phyloP scores from a whole-genome alignment of 2,329 filamentous ascomycete genomes.

The Dendrostoma leiphaemia region DNA sequence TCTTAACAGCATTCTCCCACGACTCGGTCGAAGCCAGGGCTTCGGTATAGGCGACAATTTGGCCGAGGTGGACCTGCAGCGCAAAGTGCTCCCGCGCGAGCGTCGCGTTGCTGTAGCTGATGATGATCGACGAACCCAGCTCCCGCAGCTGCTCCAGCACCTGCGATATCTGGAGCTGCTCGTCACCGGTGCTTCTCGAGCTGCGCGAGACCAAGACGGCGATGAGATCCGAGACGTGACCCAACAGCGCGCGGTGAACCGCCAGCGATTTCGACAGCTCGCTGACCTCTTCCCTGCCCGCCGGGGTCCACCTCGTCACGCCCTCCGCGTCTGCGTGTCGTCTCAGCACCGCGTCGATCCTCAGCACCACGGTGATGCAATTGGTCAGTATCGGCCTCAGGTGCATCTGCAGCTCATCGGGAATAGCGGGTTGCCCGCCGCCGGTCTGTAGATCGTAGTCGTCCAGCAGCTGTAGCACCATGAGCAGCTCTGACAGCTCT shows the following conservation, averaged over 20 bases:
- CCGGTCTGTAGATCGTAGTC: constrained; percentile 17
- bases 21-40: constrained; percentile 5
- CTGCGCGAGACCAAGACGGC: constrained; percentile 13
- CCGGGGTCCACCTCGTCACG: constrained; percentile 15
- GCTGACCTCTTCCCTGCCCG: constrained; percentile 18
- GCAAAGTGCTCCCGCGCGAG: constrained; percentile 18
- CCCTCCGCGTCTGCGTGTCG: constrained; percentile 13
- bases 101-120: constrained; percentile 18
- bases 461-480: constrained; percentile 23
- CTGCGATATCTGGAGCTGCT: constrained; percentile 9
- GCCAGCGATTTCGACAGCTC: constrained; percentile 21
- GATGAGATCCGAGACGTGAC: constrained; percentile 18
- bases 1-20: constrained; percentile 14
- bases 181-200: background rate
- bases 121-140: constrained; percentile 13
- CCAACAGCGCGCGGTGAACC: constrained; percentile 20
- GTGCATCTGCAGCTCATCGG: constrained; percentile 19
- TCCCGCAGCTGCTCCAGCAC: constrained; percentile 12
- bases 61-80: constrained; percentile 17
- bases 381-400: constrained; percentile 22
- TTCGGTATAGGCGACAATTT: constrained; percentile 14
- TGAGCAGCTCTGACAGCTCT: constrained; percentile 22
- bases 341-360: constrained; percentile 18
- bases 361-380: constrained; percentile 18
- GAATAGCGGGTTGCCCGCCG: constrained; percentile 8